Base-by-base conservation (phyloP, 2,329 filamentous ascomycete species). In the Exophiala oligosperma region DNA sequence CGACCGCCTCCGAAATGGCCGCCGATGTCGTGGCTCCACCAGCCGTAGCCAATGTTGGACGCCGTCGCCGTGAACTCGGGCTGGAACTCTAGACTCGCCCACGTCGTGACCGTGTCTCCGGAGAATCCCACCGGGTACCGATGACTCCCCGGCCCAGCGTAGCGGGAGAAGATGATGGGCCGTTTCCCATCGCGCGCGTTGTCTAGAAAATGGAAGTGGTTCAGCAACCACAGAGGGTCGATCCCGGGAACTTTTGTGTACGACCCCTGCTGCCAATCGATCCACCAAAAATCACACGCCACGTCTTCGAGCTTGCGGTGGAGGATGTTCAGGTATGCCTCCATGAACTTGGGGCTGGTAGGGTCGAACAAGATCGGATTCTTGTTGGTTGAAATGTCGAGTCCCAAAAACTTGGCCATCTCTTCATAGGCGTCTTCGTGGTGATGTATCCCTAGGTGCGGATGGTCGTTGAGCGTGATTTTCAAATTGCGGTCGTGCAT, bases 1-100 rank as follows among this genome's bases (percentile, higher is more conserved):
- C 80, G 78, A 40, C 71, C 71, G 3, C 85, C 85, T 1, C 71
- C 68, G 64, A 82, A 81, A 67, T 88, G 85, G 0, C 85, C 85
- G n/a, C 85, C 85, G 28, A 88, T 85, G 62, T 88, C 85, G 68
- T 88, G 84, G 50, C 81, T 84, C 85, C 85, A 88, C 84, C 84
- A 87, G 1, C 84, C 85, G 61, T 84, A 88, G 0, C 85, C 85
- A 58, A 88, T 85, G 68, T 88, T 88, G 8, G 83, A 84, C 0
- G 85, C 83, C 0, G 82, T 86, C 2, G 84, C 82, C 0, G 85
- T 88, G 65, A 88, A 88, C 65, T 88, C 84, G 5, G 85, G 84
- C 67, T 88, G 85, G 70, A 87, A 88, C 12, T 77, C 69, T 14
- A 88, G 76, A 0, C 81, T 84, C 0, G 76, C 79, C 85, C 85